Evolutionary conservation across 768 basidiomycete genomes (phyloP).

Genomic region (Tephrocybe sp.): DNA sequence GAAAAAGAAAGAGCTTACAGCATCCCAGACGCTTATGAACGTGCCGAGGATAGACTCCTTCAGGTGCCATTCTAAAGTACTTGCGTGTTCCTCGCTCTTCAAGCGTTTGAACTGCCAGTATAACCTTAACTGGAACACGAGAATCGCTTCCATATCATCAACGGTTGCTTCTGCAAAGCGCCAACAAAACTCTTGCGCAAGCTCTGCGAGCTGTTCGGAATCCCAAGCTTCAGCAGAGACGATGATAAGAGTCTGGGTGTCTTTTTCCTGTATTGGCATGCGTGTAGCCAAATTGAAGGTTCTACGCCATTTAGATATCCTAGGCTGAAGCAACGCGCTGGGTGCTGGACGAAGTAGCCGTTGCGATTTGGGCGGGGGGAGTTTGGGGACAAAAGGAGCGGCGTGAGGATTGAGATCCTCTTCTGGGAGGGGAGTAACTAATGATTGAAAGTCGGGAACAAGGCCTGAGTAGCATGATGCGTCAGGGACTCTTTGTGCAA

Average conservation of each 20-base stretch:
- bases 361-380: slow-evolving; percentile 5
- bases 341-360: slow-evolving; percentile 13
- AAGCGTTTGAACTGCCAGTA: slow-evolving; percentile 10
- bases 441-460: background rate
- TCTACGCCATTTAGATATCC: slow-evolving; percentile 13
- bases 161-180: slow-evolving; percentile 8
- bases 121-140: slow-evolving; percentile 10
- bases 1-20: slow-evolving; percentile 10
- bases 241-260: slow-evolving; percentile 13
- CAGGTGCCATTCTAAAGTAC: slow-evolving; percentile 16
- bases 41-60: slow-evolving; percentile 17
- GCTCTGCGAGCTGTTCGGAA: slow-evolving; percentile 15
- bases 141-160: slow-evolving; percentile 5
- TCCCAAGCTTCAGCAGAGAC: slow-evolving; percentile 11
- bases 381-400: slow-evolving; percentile 9
- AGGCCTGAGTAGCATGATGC: background rate
- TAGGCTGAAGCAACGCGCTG: slow-evolving; percentile 5
- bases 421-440: slow-evolving; percentile 4
- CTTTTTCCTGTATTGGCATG: slow-evolving; percentile 4
- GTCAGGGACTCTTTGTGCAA: background rate
- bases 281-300: slow-evolving; percentile 11
- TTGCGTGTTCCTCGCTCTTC: slow-evolving; percentile 10
- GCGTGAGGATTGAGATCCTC: slow-evolving; percentile 11
- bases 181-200: slow-evolving; percentile 19
- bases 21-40: slow-evolving; percentile 20